Percentiles rank a stretch among this genome's conserved stretches.
Evolutionary conservation across 768 basidiomycete species (phyloP).

Genomic region (Tulasnella sp.): DNA sequence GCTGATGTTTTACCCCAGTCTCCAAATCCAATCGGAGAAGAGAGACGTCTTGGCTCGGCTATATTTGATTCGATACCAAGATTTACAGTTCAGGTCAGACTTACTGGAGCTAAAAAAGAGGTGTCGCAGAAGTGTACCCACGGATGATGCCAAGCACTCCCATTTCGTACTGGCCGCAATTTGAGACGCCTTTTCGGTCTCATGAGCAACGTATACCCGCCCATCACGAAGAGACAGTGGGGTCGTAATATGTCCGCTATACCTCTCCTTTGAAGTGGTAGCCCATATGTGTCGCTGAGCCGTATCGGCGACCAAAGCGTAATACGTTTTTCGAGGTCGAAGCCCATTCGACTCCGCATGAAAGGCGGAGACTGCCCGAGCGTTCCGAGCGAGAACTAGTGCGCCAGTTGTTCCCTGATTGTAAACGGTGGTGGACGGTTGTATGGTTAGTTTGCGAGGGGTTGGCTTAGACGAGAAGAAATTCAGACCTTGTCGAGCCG

Average conservation of each 20-base stretch:
- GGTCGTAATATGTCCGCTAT: not conserved
- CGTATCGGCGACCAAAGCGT: not conserved
- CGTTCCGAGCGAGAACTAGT: not conserved
- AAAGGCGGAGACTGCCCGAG: not conserved
- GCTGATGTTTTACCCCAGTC: conserved; percentile 6
- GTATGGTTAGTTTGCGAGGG: no score
- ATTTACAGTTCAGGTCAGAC: no score
- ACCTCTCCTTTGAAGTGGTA: not conserved
- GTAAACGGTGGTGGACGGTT: no score
- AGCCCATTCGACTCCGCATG: not conserved
- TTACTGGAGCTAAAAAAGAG: not conserved
- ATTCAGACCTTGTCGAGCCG: conserved; percentile 7
- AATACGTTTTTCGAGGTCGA: not conserved
- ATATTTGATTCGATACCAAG: not conserved
- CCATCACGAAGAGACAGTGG: not conserved
- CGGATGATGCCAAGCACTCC: not conserved
- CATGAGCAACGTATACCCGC: not conserved
- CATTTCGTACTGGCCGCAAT: not conserved
- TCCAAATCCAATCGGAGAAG: not conserved
- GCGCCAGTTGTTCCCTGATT: not conserved
- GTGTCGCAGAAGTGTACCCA: not conserved
- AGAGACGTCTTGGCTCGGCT: not conserved
- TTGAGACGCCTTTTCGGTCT: not conserved
- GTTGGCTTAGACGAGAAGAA: no score
- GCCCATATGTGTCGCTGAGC: not conserved